Conservation (phyloP, 352 stramenopile species). For the Elongisporangium anandrum region DNA sequence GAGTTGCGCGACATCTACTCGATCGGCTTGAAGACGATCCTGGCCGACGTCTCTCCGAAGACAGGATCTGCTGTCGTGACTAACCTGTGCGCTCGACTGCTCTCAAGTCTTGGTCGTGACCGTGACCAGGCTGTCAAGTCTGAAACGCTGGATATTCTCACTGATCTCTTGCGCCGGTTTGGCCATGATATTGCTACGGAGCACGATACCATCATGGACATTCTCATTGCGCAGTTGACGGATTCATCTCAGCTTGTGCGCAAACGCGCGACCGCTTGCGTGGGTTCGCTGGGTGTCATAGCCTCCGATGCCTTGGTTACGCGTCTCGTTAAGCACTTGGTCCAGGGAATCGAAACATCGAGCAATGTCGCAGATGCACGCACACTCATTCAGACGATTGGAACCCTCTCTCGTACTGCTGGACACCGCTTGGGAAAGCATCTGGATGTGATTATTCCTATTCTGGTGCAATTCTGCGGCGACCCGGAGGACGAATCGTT, state of each 20-base stretch:
- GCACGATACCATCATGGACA: constrained; percentile 88
- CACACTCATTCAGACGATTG: constrained; percentile 96
- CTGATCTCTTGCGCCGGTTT: constrained; percentile 95
- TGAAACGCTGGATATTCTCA: constrained; percentile 96
- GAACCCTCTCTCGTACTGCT: constrained; percentile 94
- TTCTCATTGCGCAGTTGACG: constrained; percentile 80
- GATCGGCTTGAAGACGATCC: constrained; percentile 97
- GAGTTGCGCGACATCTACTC: constrained; percentile 99
- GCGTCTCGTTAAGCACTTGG: constrained; percentile 89
- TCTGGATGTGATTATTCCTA: constrained; percentile 94
- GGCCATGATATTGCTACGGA: constrained; percentile 86
- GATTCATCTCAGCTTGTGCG: constrained; percentile 87
- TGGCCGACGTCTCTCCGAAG: constrained; percentile 89
- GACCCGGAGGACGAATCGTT: constrained; percentile 88
- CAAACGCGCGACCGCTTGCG: constrained; percentile 94
- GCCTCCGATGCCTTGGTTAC: constrained; percentile 93
- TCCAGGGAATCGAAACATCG: constrained; percentile 86
- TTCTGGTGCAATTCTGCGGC: constrained; percentile 95
- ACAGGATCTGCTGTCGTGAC: constrained; percentile 88
- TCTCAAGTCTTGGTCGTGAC: constrained; percentile 59
- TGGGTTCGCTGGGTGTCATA: constrained; percentile 95
- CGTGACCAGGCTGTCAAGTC: constrained; percentile 85
- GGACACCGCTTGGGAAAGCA: constrained; percentile 94
- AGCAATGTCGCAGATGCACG: constrained; percentile 74
- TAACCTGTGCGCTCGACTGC: constrained; percentile 57